Evolutionary conservation across 495 filamentous ascomycete genomes (phyloP).

Genomic region (Glarea lozoyensis): DNA sequence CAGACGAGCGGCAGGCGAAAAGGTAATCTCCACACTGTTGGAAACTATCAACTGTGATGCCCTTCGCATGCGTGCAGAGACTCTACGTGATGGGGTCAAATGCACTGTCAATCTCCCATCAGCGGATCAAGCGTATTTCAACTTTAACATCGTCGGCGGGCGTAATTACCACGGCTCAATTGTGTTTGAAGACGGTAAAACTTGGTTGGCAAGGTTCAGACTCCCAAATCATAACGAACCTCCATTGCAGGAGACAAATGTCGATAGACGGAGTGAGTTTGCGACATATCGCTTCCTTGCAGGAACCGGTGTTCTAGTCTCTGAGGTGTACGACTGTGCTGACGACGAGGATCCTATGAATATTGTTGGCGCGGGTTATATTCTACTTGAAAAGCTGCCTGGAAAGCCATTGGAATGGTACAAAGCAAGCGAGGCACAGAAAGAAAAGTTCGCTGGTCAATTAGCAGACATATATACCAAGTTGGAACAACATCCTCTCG

Average conservation of each 20-base stretch:
- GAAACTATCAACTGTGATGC: conserved; percentile 13
- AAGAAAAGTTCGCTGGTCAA: conserved; percentile 22
- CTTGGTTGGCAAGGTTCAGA: conserved; percentile 14
- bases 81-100: conserved; percentile 13
- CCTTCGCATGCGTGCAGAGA: conserved; percentile 12
- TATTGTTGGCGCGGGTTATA: conserved; percentile 23
- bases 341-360: conserved; percentile 21
- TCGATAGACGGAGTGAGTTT: conserved; percentile 16
- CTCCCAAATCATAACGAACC: conserved; percentile 15
- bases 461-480: conserved; percentile 28
- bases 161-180: conserved; percentile 17
- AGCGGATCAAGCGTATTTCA: conserved; percentile 16
- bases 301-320: conserved; percentile 11
- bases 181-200: conserved; percentile 15
- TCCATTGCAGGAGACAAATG: conserved; percentile 13
- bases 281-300: conserved; percentile 18
- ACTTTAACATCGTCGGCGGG: conserved; percentile 11
- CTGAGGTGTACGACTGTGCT: conserved; percentile 14
- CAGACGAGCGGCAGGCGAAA: conserved; percentile 12
- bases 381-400: conserved; percentile 27
- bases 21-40: conserved; percentile 12
- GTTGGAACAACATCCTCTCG: conserved; percentile 20
- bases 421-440: conserved; percentile 20
- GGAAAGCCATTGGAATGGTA: conserved; percentile 23
- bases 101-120: conserved; percentile 15